Base-by-base conservation (phyloP, 441 rosid species). In the Arabidopsis hybrid region DNA sequence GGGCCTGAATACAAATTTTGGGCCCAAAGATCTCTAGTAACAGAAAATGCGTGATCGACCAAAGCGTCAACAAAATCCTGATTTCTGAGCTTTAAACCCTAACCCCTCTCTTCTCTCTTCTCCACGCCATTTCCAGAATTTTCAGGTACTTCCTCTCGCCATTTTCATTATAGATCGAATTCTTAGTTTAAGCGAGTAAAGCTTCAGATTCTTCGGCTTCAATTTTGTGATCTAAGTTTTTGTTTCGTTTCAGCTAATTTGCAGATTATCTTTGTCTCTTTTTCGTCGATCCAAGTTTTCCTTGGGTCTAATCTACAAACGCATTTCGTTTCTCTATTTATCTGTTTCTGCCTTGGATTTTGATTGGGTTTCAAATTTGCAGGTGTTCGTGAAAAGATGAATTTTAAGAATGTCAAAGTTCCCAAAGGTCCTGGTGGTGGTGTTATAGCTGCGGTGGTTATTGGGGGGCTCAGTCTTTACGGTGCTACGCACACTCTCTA, bases 351-450 rank as follows among this genome's bases (percentile, higher is more conserved):
- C 8, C 32, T 17, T 38, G 0, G 32, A 26, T 39, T 39, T 29
- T 67, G 45, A 34, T 35, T 59, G 13, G 9, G 47, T 68, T 17
- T 13, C 8, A 11, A 9, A 12, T 34, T 9, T 21, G 29, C 49
- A 14, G 66, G 4, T 32, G 32, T 11, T 18, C 3, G 13, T 34
- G 8, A 31, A 31, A 8, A 53, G 4, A 91, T 91, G 97, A 87
- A 86, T 78, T 80, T 89, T 78, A 87, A 87, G 57, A 71, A 71
- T 49, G 11, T 60, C 2, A 89, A 89, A 68, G 80, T 87, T 60
- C 97, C 97, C 39, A 89, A 87, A 69, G 80, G 89, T 76, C 95
- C 95, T 0, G 87, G 92, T 39, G 84, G 85, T 45, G 93, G 91
- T 73, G 86, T 84, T 12, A 70, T 80, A 29, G 76, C 91, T 50